Percentiles rank a stretch among this genome's conserved stretches.
Evolutionary conservation across 345 rosid genomes (phyloP).

Genomic region (Ricinus communis): DNA sequence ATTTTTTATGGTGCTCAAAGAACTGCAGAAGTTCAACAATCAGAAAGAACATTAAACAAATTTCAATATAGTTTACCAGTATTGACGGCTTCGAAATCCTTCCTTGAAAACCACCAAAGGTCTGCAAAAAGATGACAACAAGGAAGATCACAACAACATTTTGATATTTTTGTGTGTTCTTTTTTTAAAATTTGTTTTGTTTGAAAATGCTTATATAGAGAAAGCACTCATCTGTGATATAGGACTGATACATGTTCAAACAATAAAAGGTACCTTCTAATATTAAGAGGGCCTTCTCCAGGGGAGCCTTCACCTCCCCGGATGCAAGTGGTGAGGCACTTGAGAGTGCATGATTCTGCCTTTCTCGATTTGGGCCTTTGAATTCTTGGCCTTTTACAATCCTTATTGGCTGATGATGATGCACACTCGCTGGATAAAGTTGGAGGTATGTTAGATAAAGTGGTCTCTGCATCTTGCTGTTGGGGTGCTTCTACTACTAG

Average conservation of each 20-base stretch:
- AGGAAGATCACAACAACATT: too few species aligned
- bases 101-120: slow-evolving; percentile 85
- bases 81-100: slow-evolving; percentile 86
- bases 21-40: background rate
- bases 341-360: slow-evolving; percentile 80
- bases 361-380: slow-evolving; percentile 79
- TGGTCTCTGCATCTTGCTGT: slow-evolving; percentile 32
- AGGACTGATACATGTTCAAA: too few species aligned
- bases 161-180: too few species aligned
- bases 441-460: slow-evolving; percentile 74
- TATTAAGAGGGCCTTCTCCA: slow-evolving; percentile 80
- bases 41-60: background rate
- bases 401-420: slow-evolving; percentile 32
- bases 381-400: slow-evolving; percentile 76
- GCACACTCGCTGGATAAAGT: slow-evolving; percentile 64
- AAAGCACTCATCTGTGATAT: too few species aligned
- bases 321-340: slow-evolving; percentile 80
- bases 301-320: slow-evolving; percentile 81
- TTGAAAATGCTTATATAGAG: too few species aligned
- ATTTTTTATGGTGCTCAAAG: too few species aligned
- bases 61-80: slow-evolving; percentile 48
- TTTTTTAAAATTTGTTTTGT: too few species aligned
- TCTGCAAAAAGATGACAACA: slow-evolving; percentile 31
- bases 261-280: too few species aligned
- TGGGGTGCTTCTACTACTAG: slow-evolving; percentile 35